Conservation (phyloP, 305 asterid genomes). For the Fraxinus baroniana region DNA sequence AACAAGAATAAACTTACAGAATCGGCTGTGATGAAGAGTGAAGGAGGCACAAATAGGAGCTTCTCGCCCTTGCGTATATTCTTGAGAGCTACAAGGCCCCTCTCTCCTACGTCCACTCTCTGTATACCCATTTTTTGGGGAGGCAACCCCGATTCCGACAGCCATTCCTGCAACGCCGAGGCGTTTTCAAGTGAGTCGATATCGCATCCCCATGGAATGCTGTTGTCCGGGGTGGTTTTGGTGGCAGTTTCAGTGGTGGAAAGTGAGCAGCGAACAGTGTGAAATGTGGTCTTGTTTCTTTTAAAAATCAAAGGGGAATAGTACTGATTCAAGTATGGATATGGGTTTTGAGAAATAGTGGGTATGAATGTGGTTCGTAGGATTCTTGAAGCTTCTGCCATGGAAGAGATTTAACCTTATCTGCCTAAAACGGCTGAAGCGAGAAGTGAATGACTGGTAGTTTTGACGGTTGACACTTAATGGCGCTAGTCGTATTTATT, state of each 20-base stretch:
- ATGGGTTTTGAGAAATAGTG: conserved; percentile 35
- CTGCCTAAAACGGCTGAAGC: conserved; percentile 10
- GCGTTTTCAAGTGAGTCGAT: conserved; percentile 76
- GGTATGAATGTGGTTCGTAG: conserved; percentile 48
- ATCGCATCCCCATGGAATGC: conserved; percentile 81
- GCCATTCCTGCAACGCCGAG: conserved; percentile 72
- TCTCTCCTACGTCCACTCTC: conserved; percentile 89
- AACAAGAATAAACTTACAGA: conserved; percentile 48
- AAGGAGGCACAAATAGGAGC: conserved; percentile 86
- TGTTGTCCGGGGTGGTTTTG: conserved; percentile 11
- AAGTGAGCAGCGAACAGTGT: conserved; percentile 53
- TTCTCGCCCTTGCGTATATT: conserved; percentile 89
- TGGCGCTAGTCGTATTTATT: not conserved
- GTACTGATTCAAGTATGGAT: conserved; percentile 25
- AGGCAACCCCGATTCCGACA: conserved; percentile 68
- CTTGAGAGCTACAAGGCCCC: conserved; percentile 86
- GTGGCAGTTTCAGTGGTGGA: conserved; percentile 42
- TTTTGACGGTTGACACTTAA: conserved; percentile 21
- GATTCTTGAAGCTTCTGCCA: conserved; percentile 71
- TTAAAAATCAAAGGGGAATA: conserved; percentile 28
- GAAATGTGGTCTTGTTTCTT: conserved; percentile 21
- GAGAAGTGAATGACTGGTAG: conserved; percentile 5
- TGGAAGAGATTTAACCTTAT: conserved; percentile 34
- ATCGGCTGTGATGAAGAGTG: conserved; percentile 76
- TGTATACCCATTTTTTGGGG: conserved; percentile 77